Evolutionary conservation across 2,329 filamentous ascomycete species (phyloP), one percentile per base, ranked within the genome.

Genomic region (Cryphonectria carpinicola): DNA sequence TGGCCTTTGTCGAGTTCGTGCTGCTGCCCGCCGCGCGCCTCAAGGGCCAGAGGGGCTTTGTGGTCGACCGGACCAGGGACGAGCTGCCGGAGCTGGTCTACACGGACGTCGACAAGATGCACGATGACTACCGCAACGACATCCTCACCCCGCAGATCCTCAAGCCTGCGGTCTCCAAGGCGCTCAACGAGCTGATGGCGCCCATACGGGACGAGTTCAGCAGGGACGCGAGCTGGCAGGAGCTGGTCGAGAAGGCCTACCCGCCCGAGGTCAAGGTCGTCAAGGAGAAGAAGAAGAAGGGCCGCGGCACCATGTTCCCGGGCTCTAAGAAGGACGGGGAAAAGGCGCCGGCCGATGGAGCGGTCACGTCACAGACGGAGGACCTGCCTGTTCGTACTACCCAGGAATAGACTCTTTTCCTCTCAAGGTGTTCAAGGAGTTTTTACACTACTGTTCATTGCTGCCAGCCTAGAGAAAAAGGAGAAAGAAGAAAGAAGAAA

Each of bases 1-100:
- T 98, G 66, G 89, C 92, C 2, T 95, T 98, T 73, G 90, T 96
- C 28, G 93, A 98, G 81, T 93, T 89, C 78, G 93, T 98, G 41
- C 85, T 98, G 43, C 87, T 99, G 13, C 94, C 94, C 0, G 92
- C 91, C 3, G 85, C 90, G 13, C 86, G 87, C n/a, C 83, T 97
- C 63, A 87, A 83, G 52, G 85, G 87, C 71, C 84, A 84, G 72
- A 82, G 84, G 39, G 86, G 88, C 67, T 97, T 98, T 79, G 82
- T 85, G 6, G 92, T 97, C 10, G 85, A 90, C 73, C 85, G 90
- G 76, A 79, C 85, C 77, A 84, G 89, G 74, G 92, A 93, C 71
- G 87, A 83, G 52, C 77, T 86, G 43, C 93, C 96, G 78, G 89
- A 93, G 1, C 83, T 97, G 46, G 86, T 94, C 72, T 98, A 98